These are phyloP conservation scores for Daldinia loculata DNA, from an alignment of 495 filamentous ascomycete genomes.

Conservation along the genomic window DNA sequence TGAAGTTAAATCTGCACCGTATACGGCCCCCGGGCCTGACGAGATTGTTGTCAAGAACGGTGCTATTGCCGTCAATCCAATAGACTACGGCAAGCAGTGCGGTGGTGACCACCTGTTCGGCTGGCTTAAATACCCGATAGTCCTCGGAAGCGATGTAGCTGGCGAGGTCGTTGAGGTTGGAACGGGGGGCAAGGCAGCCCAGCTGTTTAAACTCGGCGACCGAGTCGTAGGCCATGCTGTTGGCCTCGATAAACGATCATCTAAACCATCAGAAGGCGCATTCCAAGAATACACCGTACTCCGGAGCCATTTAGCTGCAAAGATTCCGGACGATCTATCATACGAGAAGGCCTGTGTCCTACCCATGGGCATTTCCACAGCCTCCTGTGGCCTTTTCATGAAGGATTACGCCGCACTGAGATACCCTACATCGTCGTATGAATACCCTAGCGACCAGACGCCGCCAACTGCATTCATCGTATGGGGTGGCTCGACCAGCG, in stretches of 20 bases:
- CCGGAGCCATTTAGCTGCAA: slow-evolving; percentile 35
- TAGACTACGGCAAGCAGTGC: slow-evolving; percentile 57
- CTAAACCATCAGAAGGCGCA: slow-evolving; percentile 26
- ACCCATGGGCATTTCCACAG: slow-evolving; percentile 57
- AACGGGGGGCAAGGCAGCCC: slow-evolving; percentile 38
- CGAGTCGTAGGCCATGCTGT: slow-evolving; percentile 48
- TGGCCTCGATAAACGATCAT: slow-evolving; percentile 20
- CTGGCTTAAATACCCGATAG: slow-evolving; percentile 51
- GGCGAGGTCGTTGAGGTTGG: slow-evolving; percentile 62
- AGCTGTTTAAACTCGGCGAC: slow-evolving; percentile 55
- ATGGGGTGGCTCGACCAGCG: slow-evolving; percentile 53
- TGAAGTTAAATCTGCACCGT: slow-evolving; percentile 40
- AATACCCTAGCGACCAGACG: background rate
- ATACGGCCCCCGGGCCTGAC: slow-evolving; percentile 39
- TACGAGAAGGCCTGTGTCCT: slow-evolving; percentile 55
- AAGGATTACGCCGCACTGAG: slow-evolving; percentile 49
- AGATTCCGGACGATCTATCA: slow-evolving; percentile 53
- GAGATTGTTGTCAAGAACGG: slow-evolving; percentile 50
- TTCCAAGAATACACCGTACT: slow-evolving; percentile 54
- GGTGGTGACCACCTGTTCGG: slow-evolving; percentile 29
- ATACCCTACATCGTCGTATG: slow-evolving; percentile 45
- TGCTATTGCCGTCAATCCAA: slow-evolving; percentile 53
- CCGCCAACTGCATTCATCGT: slow-evolving; percentile 6
- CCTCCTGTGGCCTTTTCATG: slow-evolving; percentile 51
- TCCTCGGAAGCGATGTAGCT: slow-evolving; percentile 62